Evolutionary conservation across 768 basidiomycete genomes (phyloP), one percentile per base, ranked within the genome.

Genomic region (Pisolithus albus): DNA sequence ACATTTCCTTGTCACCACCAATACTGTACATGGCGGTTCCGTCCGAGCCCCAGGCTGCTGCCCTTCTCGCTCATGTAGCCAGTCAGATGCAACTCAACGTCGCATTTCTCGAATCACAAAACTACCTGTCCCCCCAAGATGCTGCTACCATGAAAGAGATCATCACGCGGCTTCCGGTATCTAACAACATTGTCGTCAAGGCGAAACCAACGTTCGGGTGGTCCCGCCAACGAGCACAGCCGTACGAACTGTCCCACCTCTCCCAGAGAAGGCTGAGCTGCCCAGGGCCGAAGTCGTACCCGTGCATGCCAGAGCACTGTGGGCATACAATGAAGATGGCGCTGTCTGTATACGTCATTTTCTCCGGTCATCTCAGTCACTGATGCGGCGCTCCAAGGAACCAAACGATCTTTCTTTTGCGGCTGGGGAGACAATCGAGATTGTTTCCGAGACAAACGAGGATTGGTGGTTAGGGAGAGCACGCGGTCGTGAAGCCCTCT

Each of bases 401-500:
- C 72, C 77, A 11, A 80, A 84, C n/a, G 92, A 95, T 63, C 74
- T 95, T 7, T 79, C 82, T 1, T 92, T 95, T 75, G 64, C 71
- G 24, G 66, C 77, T 0, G 92, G 89, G 4, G 92, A 93, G 60
- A 72, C 81, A 42, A 78, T 95, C 52, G 86, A 89, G 52, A 76
- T 95, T 52, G 64, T 88, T 39, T 79, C 84, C 52, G 88, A 92
- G 63, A 86, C 81, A 42, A 91, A 92, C 52, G 73, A 73, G 3
- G 92, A 93, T 64, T 93, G 92, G 92, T 95, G 89, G 90, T 80
- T 77, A 7, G 91, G 92, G 24, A 74, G 67, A 53, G 59, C 76
- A 51, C 76, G 82, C 32, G 83, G 83, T 23, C 75, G 70, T 52
- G 77, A 83, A 50, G 91, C 84, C 4, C 75, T 92, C 36, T 89